Conservation (phyloP, 2,329 filamentous ascomycete genomes). For the Fusarium solani-melongenae region DNA sequence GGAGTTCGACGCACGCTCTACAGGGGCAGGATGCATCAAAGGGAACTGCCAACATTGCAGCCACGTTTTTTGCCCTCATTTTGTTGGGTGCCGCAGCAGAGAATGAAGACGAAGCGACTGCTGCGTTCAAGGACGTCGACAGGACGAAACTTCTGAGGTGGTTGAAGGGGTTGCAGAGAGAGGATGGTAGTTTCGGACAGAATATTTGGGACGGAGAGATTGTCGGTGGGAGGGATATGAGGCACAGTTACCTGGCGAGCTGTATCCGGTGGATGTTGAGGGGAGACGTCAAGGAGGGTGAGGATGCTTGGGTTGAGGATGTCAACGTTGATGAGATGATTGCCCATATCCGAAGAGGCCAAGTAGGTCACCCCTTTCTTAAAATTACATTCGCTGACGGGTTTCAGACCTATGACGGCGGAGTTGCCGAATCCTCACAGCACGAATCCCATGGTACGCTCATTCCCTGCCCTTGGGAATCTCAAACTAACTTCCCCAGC, state of each 20-base stretch:
- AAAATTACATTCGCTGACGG: constrained; percentile 6
- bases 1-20: constrained; percentile 75
- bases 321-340: constrained; percentile 79
- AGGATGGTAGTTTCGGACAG: constrained; percentile 93
- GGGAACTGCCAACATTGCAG: constrained; percentile 77
- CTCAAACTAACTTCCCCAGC: constrained; percentile 59
- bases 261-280: constrained; percentile 85
- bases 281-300: constrained; percentile 64
- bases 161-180: constrained; percentile 80
- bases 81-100: constrained; percentile 68
- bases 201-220: constrained; percentile 69
- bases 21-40: constrained; percentile 56
- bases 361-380: constrained; percentile 47
- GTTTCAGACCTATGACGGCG: constrained; percentile 81
- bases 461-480: constrained; percentile 2
- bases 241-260: constrained; percentile 88
- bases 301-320: constrained; percentile 71
- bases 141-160: constrained; percentile 76
- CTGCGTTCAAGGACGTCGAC: constrained; percentile 72
- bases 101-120: constrained; percentile 50
- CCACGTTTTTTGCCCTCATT: constrained; percentile 88
- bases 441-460: constrained; percentile 84
- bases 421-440: constrained; percentile 80
- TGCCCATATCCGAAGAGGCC: constrained; percentile 74
- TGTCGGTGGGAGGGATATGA: constrained; percentile 84